Conservation (phyloP, 1,139 yeast species). For the Scheffersomyces quercinus region DNA sequence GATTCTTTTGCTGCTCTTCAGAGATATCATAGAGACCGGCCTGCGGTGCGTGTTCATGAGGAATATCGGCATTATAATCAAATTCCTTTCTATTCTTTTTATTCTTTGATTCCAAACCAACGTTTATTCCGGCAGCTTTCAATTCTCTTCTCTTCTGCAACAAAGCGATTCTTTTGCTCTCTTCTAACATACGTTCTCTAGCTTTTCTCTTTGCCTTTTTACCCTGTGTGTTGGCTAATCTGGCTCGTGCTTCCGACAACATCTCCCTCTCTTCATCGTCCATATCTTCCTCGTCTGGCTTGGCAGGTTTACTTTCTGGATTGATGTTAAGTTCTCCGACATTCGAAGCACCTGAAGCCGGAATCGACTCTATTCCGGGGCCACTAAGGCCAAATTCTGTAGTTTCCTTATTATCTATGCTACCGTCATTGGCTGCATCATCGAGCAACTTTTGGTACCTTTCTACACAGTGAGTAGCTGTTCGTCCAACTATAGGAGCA, state of each 20-base stretch:
- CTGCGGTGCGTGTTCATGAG: conserved; percentile 74
- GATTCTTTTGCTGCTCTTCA: conserved; percentile 53
- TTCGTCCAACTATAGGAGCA: conserved; percentile 75
- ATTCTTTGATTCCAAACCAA: conserved; percentile 51
- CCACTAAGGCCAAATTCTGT: conserved; percentile 47
- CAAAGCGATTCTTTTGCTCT: conserved; percentile 71
- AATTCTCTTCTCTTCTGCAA: conserved; percentile 82
- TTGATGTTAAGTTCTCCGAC: conserved; percentile 64
- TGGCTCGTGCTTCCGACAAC: conserved; percentile 90
- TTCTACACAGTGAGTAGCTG: conserved; percentile 88
- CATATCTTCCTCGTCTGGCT: conserved; percentile 76
- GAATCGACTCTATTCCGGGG: conserved; percentile 57
- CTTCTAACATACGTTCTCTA: conserved; percentile 76
- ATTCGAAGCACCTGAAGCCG: conserved; percentile 39
- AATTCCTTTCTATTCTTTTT: conserved; percentile 56
- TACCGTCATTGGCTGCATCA: conserved; percentile 37
- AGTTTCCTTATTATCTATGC: conserved; percentile 22
- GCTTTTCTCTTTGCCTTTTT: conserved; percentile 91
- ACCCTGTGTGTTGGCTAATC: conserved; percentile 91
- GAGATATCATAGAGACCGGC: conserved; percentile 69
- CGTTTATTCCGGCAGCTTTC: conserved; percentile 79
- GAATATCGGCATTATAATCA: conserved; percentile 82
- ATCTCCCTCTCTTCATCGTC: conserved; percentile 90
- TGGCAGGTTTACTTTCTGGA: conserved; percentile 82
- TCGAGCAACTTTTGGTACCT: conserved; percentile 78